Conservation (phyloP, 495 filamentous ascomycete genomes). For the Neurospora sp. region DNA sequence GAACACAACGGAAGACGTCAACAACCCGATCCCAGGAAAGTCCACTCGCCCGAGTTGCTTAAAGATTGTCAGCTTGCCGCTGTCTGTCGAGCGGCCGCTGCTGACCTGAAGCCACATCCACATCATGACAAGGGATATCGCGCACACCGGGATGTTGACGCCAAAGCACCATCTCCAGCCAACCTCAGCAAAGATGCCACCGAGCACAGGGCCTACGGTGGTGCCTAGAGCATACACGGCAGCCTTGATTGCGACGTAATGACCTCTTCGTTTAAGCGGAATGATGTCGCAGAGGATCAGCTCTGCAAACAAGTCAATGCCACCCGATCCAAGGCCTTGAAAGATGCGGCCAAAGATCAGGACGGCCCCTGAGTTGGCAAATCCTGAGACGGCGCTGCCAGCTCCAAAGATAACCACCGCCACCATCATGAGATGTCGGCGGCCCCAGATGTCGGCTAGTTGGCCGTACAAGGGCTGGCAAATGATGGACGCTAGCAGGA, state of each 20-base stretch:
- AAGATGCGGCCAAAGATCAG: constrained; percentile 65
- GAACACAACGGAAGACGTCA: constrained; percentile 21
- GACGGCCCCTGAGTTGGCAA: constrained; percentile 35
- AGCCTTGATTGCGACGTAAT: constrained; percentile 47
- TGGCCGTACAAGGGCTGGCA: constrained; percentile 32
- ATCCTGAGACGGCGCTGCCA: constrained; percentile 34
- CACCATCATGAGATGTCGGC: constrained; percentile 33
- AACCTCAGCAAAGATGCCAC: constrained; percentile 58
- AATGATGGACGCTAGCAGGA: constrained; percentile 18
- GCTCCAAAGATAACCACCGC: constrained; percentile 30
- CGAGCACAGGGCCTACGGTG: constrained; percentile 63
- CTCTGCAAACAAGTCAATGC: constrained; percentile 40
- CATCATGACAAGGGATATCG: constrained; percentile 16
- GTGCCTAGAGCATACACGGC: constrained; percentile 65
- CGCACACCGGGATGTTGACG: constrained; percentile 21
- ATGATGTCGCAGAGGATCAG: constrained; percentile 57
- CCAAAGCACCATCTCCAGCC: constrained; percentile 21
- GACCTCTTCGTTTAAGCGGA: constrained; percentile 54
- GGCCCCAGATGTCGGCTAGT: constrained; percentile 41
- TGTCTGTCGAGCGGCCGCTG: constrained; percentile 5
- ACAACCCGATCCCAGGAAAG: constrained; percentile 18
- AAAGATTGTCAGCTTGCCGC: not conserved
- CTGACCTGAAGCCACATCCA: constrained; percentile 20
- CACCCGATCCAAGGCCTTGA: constrained; percentile 75
- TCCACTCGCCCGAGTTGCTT: constrained; percentile 17